These are phyloP conservation scores for Hypoxylon subgilvum DNA, from an alignment of 495 filamentous ascomycete species.

Conservation along the genomic window DNA sequence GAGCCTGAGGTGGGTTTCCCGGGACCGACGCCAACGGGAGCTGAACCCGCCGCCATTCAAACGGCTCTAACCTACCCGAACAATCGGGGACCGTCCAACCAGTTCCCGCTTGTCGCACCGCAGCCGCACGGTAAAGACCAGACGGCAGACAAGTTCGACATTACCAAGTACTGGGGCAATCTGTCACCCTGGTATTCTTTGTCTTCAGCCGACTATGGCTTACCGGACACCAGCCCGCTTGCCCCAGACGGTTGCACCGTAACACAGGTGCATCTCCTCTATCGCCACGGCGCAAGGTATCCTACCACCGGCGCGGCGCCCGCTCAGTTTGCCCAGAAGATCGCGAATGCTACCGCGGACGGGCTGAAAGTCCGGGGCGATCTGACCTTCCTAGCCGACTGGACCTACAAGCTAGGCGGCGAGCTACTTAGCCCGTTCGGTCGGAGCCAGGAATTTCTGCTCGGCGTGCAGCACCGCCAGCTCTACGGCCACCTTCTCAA, in stretches of 20 bases:
- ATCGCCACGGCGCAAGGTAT: conserved; percentile 40
- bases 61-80: conserved; percentile 35
- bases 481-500: conserved; percentile 53
- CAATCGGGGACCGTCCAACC: conserved; percentile 37
- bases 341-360: conserved; percentile 35
- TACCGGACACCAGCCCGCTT: conserved; percentile 40
- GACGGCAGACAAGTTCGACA: conserved; percentile 32
- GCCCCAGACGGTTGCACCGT: conserved; percentile 55
- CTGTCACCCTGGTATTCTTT: conserved; percentile 43
- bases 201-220: conserved; percentile 38
- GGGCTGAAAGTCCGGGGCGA: conserved; percentile 51
- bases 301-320: conserved; percentile 37
- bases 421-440: conserved; percentile 59
- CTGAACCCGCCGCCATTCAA: conserved; percentile 31
- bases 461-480: conserved; percentile 49
- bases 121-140: conserved; percentile 29
- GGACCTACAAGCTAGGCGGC: conserved; percentile 58
- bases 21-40: conserved; percentile 36
- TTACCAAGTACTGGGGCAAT: conserved; percentile 42
- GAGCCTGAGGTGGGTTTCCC: conserved; percentile 36
- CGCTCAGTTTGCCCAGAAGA: conserved; percentile 38
- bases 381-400: conserved; percentile 57
- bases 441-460: conserved; percentile 44
- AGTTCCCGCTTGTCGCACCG: conserved; percentile 37
- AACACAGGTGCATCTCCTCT: conserved; percentile 56